phyloP scores from a whole-genome alignment of 2,329 filamentous ascomycete species.

The Monilinia fructicola region DNA sequence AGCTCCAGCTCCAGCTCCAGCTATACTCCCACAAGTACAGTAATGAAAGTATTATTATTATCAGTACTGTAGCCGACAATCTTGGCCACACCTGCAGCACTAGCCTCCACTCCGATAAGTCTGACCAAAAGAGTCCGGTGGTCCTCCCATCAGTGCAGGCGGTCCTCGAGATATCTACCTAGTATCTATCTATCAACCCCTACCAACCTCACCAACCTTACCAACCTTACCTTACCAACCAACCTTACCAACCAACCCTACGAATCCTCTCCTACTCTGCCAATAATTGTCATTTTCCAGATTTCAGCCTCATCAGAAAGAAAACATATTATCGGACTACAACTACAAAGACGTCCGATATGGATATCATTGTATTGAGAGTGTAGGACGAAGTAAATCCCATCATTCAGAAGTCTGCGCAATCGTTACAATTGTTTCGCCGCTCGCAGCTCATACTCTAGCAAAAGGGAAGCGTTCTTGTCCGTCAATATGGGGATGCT shows the following conservation, averaged over 20 bases:
- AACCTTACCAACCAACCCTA: too few species aligned
- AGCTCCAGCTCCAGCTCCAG: too few species aligned
- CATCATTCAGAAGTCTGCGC: background rate
- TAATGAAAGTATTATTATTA: too few species aligned
- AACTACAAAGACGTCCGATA: background rate
- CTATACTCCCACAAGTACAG: too few species aligned
- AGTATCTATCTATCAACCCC: too few species aligned
- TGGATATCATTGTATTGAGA: background rate
- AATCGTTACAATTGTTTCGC: background rate
- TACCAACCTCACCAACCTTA: too few species aligned
- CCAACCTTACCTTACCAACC: too few species aligned
- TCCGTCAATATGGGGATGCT: conserved; percentile 50
- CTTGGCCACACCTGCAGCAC: conserved; percentile 16
- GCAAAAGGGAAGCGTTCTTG: background rate
- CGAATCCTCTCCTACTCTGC: background rate
- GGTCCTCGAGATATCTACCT: too few species aligned
- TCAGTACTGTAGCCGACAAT: background rate
- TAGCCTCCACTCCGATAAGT: background rate
- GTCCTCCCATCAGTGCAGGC: too few species aligned
- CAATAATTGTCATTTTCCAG: too few species aligned
- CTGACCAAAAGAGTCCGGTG: too few species aligned
- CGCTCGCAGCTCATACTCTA: background rate
- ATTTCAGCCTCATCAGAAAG: background rate
- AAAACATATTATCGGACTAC: background rate
- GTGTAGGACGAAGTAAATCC: background rate